Base-by-base conservation (phyloP, 106 monocot genomes). In the Dendrobium chrysotoxum region DNA sequence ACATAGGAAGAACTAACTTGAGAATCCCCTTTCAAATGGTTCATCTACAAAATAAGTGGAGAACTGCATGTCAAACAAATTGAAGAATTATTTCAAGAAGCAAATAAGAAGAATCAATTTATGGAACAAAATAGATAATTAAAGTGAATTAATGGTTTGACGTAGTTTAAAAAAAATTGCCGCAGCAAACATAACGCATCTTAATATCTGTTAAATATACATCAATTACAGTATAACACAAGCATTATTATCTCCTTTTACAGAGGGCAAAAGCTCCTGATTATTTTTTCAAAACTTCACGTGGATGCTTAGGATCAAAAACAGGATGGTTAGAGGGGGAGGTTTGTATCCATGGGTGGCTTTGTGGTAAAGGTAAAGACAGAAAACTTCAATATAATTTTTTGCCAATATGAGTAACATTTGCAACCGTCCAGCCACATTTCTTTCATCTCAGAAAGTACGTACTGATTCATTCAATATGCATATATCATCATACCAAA, bases 31-130 rank as follows among this genome's bases (percentile, higher is more conserved):
- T 88, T 91, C 42, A 80, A 68, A 25, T 85, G 85, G 79, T 72
- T 82, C 80, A 92, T 90, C 93, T 90, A 88, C 88, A 90, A 88
- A 93, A 90, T 78, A 87, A 90, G 83, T 83, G 83, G 79, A 90
- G 57, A 85, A 88, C 88, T 85, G 83, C 83, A 85, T 41, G 83
- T 85, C 90, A 93, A 88, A 80, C 75, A 87, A 83, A 77, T 83
- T 75, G 72, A 83, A 75, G 28, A 81, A 81, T 89, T 81, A 85
- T 45, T 84, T 83, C 50, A 84, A 81, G 26, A 64, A 26, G 16
- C 57, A 20, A 40, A 79, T 9, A 26, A 53, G 17, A 76, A 76
- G 26, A 25, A 84, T 6, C 35, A 70, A 70, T 17, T 70, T 70
- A 70, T 70, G 70, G 16, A 16, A 15, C 70, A 70, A 7, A 64